Conservation (phyloP, 2,329 filamentous ascomycete genomes). For the Simplicillium sp. region DNA sequence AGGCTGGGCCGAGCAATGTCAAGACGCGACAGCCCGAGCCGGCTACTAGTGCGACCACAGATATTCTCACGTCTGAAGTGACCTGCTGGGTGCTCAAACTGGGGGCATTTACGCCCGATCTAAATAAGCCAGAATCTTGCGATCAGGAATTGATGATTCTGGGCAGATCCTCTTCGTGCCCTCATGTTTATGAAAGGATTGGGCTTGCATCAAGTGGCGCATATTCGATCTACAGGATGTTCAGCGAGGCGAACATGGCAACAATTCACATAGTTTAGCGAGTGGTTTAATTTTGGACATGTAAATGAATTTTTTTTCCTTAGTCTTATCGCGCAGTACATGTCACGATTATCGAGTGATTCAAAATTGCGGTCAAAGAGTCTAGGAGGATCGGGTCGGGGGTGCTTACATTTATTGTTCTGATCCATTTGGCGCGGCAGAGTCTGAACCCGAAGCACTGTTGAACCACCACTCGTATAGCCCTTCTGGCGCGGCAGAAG, state of each 20-base stretch:
- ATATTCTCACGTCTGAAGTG: neutral
- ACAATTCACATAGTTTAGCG: neutral
- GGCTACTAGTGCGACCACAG: neutral
- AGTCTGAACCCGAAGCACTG: no score
- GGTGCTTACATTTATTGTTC: no score
- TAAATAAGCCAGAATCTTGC: neutral
- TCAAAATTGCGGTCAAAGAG: no score
- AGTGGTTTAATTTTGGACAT: no score
- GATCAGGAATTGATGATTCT: neutral
- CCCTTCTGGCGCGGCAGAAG: no score
- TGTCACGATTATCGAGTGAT: no score
- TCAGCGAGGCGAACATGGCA: neutral
- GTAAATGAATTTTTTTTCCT: no score
- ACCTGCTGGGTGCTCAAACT: constrained; percentile 1
- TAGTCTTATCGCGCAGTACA: no score
- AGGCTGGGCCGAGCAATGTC: neutral
- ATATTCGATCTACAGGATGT: neutral
- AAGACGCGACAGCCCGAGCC: no score
- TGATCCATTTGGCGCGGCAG: no score
- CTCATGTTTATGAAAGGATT: neutral
- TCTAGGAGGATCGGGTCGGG: no score
- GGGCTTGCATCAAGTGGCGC: neutral
- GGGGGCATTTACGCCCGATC: neutral
- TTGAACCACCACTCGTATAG: no score
- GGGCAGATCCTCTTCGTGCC: neutral